phyloP scores from a whole-genome alignment of 2,329 filamentous ascomycete species.

The Aspergillaceae sp. region DNA sequence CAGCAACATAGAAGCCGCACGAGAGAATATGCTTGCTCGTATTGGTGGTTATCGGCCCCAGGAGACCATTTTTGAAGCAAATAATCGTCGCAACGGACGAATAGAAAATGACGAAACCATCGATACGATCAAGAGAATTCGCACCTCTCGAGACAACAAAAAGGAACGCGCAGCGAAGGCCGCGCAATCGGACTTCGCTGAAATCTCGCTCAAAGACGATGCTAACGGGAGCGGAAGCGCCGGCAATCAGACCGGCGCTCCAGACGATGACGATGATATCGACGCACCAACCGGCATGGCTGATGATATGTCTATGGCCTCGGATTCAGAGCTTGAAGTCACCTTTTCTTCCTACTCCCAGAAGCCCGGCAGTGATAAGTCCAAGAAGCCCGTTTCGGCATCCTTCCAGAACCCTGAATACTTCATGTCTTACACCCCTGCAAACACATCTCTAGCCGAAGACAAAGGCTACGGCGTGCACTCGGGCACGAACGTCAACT shows the following conservation, averaged over 20 bases:
- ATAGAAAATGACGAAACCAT: conserved; percentile 60
- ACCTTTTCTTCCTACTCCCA: conserved; percentile 56
- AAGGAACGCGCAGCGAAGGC: conserved; percentile 30
- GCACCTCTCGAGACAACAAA: conserved; percentile 35
- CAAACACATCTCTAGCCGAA: conserved; percentile 70
- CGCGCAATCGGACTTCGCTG: conserved; percentile 16
- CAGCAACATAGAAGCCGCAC: conserved; percentile 57
- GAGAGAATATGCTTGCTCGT: conserved; percentile 77
- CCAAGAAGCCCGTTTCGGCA: conserved; percentile 44
- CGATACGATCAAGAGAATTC: conserved; percentile 40
- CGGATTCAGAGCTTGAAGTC: conserved; percentile 57
- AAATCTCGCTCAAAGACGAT: conserved; percentile 5
- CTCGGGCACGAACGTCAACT: conserved; percentile 66
- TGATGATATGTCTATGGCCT: conserved; percentile 52
- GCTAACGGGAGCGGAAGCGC: conserved; percentile 19
- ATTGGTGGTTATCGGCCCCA: conserved; percentile 82
- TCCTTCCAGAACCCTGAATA: conserved; percentile 77
- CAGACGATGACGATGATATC: conserved; percentile 32
- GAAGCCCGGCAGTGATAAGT: conserved; percentile 40
- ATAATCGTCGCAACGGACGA: conserved; percentile 59
- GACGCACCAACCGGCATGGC: conserved; percentile 27
- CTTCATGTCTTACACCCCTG: conserved; percentile 94
- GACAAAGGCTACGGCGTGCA: conserved; percentile 91
- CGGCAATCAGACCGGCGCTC: conserved; percentile 24
- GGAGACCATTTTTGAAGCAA: conserved; percentile 96